A percentile compares a stretch with the other conserved stretches of the same genome.
Evolutionary conservation across 1,284 basidiomycete species (phyloP).

Genomic region (Chondrostereum purpureum): DNA sequence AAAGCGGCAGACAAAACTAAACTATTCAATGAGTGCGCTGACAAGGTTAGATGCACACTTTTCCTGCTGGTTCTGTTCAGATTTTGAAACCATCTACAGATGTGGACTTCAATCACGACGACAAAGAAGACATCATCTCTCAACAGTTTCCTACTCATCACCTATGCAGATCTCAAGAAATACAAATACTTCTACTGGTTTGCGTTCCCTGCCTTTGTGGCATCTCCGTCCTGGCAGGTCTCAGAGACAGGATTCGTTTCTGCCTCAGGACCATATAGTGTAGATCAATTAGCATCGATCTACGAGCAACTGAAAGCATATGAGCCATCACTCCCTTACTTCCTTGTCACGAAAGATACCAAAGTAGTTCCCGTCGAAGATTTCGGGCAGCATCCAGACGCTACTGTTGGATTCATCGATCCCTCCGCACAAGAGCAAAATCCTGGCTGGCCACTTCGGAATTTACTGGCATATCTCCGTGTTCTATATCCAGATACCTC

Average conservation of each 20-base stretch:
- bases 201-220: conserved; percentile 86
- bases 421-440: conserved; percentile 74
- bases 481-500: conserved; percentile 45
- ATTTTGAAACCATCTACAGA: conserved; percentile 32
- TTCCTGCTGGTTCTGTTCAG: conserved; percentile 2
- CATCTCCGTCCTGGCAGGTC: conserved; percentile 85
- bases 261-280: not conserved
- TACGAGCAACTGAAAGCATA: conserved; percentile 38
- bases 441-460: conserved; percentile 94
- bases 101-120: conserved; percentile 55
- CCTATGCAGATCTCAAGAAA: conserved; percentile 96
- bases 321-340: conserved; percentile 41
- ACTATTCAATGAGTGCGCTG: conserved; percentile 67
- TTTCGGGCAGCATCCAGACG: conserved; percentile 47
- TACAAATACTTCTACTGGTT: conserved; percentile 99
- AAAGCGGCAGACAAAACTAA: conserved; percentile 83
- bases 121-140: conserved; percentile 49
- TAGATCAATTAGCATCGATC: conserved; percentile 43
- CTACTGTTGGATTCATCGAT: conserved; percentile 76
- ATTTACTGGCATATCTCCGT: conserved; percentile 79
- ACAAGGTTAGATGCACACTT: conserved; percentile 38
- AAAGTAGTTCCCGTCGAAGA: conserved; percentile 49
- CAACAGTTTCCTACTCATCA: conserved; percentile 82
- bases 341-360: conserved; percentile 40
- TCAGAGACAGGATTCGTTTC: conserved; percentile 10